Evolutionary conservation across 306 rosid genomes (phyloP), one percentile per base, ranked within the genome.

Genomic region (Pterocarpus macrocarpus): DNA sequence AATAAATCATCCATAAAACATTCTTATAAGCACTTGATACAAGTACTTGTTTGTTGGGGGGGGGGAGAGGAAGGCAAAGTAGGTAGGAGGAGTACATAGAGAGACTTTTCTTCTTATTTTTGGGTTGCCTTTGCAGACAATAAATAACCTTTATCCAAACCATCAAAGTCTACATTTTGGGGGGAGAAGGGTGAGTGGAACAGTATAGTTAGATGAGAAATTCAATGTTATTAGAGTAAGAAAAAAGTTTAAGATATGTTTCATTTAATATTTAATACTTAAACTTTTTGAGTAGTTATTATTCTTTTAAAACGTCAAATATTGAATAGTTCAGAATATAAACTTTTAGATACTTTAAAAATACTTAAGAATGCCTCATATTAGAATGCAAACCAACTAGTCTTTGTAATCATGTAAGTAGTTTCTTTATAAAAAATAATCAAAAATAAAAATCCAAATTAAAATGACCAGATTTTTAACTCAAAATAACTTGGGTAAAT

Each of bases 31-130:
- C 14, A 47, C 15, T 15, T 55, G 28, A 5, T 15, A 15, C 7
- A 12, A 55, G 61, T 55, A 1, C 9, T 13, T 45, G 50, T 76
- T 58, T 73, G 53, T 5, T 45, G 43, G 10, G n/a, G 1, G 4
- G 69, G 45, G 16, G 28, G 28, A 9, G 8, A 9, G 39, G 41
- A 4, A 9, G 45, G 30, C 17, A 22, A 35, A 52, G 74, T 64
- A 63, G 80, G 71, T 64, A 49, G 43, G 75, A 59, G 56, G 13
- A 41, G 34, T 41, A 64, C 62, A 81, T 55, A 65, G 33, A 55
- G 61, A 32, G 61, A 72, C 36, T 73, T 52, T 30, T 81, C 69
- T 50, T 49, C 30, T 35, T 30, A 3, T 22, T 44, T 65, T 81
- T 81, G 0, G 4, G 65, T 81, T 64, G 15, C 53, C 72, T 55